Evolutionary conservation across 2,329 filamentous ascomycete genomes (phyloP), one percentile per base, ranked within the genome.

Genomic region (Periconia sp.): DNA sequence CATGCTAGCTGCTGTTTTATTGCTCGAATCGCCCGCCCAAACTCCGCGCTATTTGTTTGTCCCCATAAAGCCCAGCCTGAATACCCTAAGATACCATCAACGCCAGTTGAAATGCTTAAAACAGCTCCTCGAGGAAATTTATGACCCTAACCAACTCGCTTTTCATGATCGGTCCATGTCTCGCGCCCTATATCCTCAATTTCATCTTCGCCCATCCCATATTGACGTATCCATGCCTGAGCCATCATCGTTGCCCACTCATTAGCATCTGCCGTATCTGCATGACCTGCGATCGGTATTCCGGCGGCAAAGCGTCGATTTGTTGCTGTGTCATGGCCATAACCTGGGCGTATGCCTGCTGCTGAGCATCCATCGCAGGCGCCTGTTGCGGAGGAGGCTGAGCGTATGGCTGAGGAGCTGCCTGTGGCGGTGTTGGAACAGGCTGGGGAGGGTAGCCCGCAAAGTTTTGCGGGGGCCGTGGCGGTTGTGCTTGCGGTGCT

Each of bases 231-330:
- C 13, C 29, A 31, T 9, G 18, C 31, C 10, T n/a, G 5, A 17
- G 12, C 40, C 48, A 47, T 22, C 41, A 50, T 17, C 56, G 52
- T 17, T 51, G 51, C 13, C 61, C 63, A 17, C 41, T 50, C 59
- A 65, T 75, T 57, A 89, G 78, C 41, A 81, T 79, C 52, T 86
- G 84, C 40, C 90, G 80, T 42, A 96, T 74, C 25, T 85, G 78
- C 74, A 96, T 80, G 41, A 97, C 86, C 69, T 96, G 90, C 48
- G 82, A 81, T 40, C 87, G 80, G 61, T 94, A 86, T 15, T 82
- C 81, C 25, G 89, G 87, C 5, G 87, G 84, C 35, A 96, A 75
- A 61, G 84, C 81, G 65, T 92, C 87, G 56, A 97, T 91, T 43
- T 89, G 83, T 45, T 88, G 80, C 60, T 89, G 87, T 2, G 90